Evolutionary conservation across 345 rosid species (phyloP).

Genomic region (Aquilaria sinensis): DNA sequence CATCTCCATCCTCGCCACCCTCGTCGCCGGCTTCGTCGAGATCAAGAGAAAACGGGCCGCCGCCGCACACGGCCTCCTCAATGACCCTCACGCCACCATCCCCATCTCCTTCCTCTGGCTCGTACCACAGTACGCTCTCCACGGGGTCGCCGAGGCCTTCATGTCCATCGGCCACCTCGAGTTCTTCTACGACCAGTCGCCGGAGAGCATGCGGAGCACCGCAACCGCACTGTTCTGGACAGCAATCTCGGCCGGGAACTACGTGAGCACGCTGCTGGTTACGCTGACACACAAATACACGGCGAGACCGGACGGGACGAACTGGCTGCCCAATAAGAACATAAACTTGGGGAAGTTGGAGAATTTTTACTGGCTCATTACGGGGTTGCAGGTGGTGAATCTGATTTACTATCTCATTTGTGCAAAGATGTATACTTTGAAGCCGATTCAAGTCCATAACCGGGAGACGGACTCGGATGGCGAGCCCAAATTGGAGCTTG

Average conservation of each 20-base stretch:
- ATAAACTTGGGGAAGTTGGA: slow-evolving; percentile 73
- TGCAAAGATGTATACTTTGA: slow-evolving; percentile 61
- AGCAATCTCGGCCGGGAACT: slow-evolving; percentile 63
- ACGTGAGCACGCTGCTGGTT: slow-evolving; percentile 64
- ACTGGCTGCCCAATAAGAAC: slow-evolving; percentile 78
- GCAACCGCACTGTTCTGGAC: slow-evolving; percentile 76
- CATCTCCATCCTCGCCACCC: slow-evolving; percentile 64
- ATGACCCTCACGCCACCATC: slow-evolving; percentile 29
- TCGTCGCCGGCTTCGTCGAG: slow-evolving; percentile 72
- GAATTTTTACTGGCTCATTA: slow-evolving; percentile 81
- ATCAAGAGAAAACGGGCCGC: slow-evolving; percentile 54
- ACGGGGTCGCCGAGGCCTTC: slow-evolving; percentile 85
- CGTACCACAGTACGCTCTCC: slow-evolving; percentile 68
- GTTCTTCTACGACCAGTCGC: slow-evolving; percentile 82
- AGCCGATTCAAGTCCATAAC: slow-evolving; percentile 55
- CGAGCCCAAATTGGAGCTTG: slow-evolving; percentile 27
- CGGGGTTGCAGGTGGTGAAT: slow-evolving; percentile 49
- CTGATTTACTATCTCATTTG: slow-evolving; percentile 54
- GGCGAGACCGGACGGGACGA: slow-evolving; percentile 54
- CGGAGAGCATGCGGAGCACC: slow-evolving; percentile 84
- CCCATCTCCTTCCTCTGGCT: slow-evolving; percentile 81
- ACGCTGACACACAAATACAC: slow-evolving; percentile 55
- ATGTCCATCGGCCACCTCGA: slow-evolving; percentile 84
- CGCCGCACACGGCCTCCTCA: slow-evolving; percentile 25
- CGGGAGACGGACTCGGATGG: slow-evolving; percentile 21